Base-by-base conservation (phyloP, 768 basidiomycete genomes). In the Suillus sp. region DNA sequence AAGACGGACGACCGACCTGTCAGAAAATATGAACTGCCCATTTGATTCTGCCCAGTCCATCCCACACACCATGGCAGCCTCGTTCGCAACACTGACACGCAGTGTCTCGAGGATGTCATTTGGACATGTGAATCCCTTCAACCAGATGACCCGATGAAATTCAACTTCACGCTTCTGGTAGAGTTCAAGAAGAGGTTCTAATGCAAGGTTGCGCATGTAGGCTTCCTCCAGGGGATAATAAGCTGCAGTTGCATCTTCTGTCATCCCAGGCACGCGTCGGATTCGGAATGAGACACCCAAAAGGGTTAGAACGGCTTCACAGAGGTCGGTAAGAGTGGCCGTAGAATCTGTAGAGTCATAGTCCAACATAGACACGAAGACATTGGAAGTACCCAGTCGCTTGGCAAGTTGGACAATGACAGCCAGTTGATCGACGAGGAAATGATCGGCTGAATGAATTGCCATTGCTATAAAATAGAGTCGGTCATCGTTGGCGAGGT, bases 21-120 rank as follows among this genome's bases (percentile, higher is more conserved):
- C 96, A 20, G 96, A 98, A 78, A 97, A 99, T 68, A 98, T 95
- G 81, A 98, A 99, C 77, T 94, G 91, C 0, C 95, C 95, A 66
- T 95, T 93, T 70, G 95, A 92, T 76, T 99, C 96, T 13, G 95
- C 96, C 97, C 97, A 99, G 72, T 99, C 97, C 96, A 99, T 99
- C n/a, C 96, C 96, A 72, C 97, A 99, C 2, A 98, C 95, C 93
- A 99, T 94, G 0, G 95, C 93, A 3, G 97, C 97, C 67, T 95
- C 87, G 72, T 99, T 99, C 37, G 85, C 84, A 67, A 91, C 83
- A 73, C 91, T 93, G 65, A 98, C 90, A 66, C 95, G 89, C 72
- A 99, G 87, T 27, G 92, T 96, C 77, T 99, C 97, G 59, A 99
- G 80, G 55, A 99, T 95, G 74, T 99, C 97, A 71, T 95, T 96